Conservation (phyloP, 2,329 filamentous ascomycete genomes). For the Sarocladiaceae sp. region DNA sequence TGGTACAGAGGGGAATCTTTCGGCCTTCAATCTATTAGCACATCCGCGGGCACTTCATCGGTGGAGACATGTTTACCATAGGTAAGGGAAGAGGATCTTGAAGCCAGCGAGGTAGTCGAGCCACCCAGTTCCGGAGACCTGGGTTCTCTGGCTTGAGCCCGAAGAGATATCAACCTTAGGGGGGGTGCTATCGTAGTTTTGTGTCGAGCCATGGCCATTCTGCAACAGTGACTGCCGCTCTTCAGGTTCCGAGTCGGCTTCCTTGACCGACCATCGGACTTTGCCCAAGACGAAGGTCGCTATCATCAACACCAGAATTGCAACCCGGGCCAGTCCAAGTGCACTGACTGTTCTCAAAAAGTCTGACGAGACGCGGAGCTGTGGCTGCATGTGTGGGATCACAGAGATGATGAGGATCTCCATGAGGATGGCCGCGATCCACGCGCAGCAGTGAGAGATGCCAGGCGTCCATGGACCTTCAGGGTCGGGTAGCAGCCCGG, state of each 20-base stretch:
- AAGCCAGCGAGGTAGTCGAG: constrained; percentile 41
- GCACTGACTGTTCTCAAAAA: constrained; percentile 25
- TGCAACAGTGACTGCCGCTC: constrained; percentile 33
- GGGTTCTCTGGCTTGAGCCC: constrained; percentile 17
- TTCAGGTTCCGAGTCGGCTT: constrained; percentile 22
- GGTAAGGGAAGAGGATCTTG: constrained; percentile 36
- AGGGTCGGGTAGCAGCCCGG: constrained; percentile 35
- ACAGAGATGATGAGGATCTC: constrained; percentile 31
- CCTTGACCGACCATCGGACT: constrained; percentile 20
- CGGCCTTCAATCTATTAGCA: constrained; percentile 24
- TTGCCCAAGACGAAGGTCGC: constrained; percentile 23
- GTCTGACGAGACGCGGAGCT: constrained; percentile 20
- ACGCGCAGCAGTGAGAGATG: constrained; percentile 29
- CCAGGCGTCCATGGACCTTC: constrained; percentile 37
- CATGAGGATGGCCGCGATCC: constrained; percentile 27
- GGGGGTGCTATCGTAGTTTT: constrained; percentile 21
- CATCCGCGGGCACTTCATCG: neutral
- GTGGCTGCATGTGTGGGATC: constrained; percentile 22
- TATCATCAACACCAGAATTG: constrained; percentile 28
- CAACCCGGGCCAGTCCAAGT: constrained; percentile 26
- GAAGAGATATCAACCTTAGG: constrained; percentile 10
- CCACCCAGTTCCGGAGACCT: constrained; percentile 32
- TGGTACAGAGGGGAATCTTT: constrained; percentile 35
- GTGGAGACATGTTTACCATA: constrained; percentile 27
- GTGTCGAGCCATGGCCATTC: constrained; percentile 27